A percentile compares a stretch with the other conserved stretches of the same genome.
Evolutionary conservation across 352 stramenopile genomes (phyloP).

Genomic region (Saprolegnia diclina): DNA sequence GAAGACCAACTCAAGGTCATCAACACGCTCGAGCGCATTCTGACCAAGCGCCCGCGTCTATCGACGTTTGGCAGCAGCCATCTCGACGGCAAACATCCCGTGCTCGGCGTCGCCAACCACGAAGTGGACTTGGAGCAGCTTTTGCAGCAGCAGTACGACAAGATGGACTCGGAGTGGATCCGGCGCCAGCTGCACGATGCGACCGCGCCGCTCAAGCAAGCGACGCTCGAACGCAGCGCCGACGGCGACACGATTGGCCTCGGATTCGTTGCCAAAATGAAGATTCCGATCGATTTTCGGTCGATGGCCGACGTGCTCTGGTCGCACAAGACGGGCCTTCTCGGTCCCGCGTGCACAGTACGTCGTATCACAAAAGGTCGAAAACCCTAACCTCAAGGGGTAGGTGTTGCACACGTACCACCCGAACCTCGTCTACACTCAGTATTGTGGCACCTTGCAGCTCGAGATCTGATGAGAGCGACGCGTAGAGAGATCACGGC

Average conservation of each 20-base stretch:
- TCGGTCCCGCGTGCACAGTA: not conserved
- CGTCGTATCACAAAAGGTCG: no score
- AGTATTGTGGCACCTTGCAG: not conserved
- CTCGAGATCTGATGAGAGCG: not conserved
- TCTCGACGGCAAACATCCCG: not conserved
- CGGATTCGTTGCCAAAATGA: not conserved
- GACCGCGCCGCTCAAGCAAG: not conserved
- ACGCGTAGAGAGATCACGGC: not conserved
- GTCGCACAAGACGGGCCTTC: not conserved
- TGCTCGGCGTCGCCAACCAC: not conserved
- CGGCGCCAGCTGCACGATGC: not conserved
- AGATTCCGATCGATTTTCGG: not conserved
- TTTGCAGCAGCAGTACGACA: not conserved
- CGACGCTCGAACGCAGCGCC: not conserved
- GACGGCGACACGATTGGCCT: not conserved
- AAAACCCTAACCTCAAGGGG: not conserved
- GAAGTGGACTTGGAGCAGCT: not conserved
- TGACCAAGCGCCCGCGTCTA: not conserved
- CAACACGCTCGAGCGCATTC: not conserved
- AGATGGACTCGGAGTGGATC: slow-evolving; percentile 1
- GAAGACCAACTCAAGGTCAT: slow-evolving; percentile 6
- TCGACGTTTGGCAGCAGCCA: not conserved
- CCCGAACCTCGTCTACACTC: slow-evolving; percentile 1
- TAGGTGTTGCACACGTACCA: not conserved
- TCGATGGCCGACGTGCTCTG: not conserved